phyloP scores from a whole-genome alignment of 179 eudicot genomes.

The Silene vulgaris region DNA sequence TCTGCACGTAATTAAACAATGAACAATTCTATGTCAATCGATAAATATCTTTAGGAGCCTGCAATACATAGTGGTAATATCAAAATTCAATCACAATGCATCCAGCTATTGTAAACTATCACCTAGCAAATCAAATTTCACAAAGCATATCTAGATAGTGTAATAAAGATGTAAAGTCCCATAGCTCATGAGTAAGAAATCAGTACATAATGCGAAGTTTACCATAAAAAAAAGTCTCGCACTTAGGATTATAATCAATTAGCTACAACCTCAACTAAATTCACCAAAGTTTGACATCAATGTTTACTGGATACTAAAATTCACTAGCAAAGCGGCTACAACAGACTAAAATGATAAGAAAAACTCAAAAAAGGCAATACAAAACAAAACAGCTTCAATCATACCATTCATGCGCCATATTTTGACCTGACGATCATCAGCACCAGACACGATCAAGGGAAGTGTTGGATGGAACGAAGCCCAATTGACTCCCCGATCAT shows the following conservation, averaged over 20 bases:
- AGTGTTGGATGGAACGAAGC: constrained; percentile 83
- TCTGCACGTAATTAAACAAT: constrained; percentile 38
- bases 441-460: constrained; percentile 80
- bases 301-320: not conserved
- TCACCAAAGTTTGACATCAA: not conserved
- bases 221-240: not conserved
- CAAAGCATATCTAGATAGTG: not conserved
- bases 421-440: constrained; percentile 86
- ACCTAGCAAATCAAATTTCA: not conserved
- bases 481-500: constrained; percentile 89
- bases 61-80: no score
- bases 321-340: not conserved
- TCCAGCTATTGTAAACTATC: not conserved
- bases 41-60: no score
- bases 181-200: no score
- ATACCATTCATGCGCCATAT: constrained; percentile 90
- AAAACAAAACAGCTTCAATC: not conserved
- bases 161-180: not conserved
- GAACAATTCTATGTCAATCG: constrained; percentile 5
- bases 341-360: no score
- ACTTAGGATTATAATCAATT: not conserved
- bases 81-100: no score
- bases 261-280: no score
- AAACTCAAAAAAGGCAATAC: not conserved
- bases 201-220: not conserved